Percentiles rank a stretch among this genome's conserved stretches.
Evolutionary conservation across 345 rosid genomes (phyloP).

Genomic region (Euphorbia peplus): DNA sequence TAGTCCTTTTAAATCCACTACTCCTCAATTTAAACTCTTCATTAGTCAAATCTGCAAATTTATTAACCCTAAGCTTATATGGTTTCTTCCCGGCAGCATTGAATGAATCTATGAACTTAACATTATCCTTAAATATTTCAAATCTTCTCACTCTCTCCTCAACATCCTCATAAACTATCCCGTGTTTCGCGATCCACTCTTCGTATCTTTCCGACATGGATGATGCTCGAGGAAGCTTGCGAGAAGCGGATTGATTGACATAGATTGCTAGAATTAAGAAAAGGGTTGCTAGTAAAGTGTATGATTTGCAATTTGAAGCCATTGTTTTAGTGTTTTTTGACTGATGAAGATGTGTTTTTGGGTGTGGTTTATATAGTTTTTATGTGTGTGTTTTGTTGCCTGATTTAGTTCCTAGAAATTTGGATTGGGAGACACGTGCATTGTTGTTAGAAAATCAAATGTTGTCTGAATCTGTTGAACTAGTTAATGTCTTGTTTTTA

Average conservation of each 20-base stretch:
- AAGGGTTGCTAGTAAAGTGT: background rate
- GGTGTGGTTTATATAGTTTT: background rate
- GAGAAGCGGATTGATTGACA: background rate
- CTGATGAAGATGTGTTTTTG: background rate
- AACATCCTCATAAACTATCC: slow-evolving; percentile 12
- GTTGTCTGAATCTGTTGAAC: background rate
- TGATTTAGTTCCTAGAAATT: background rate
- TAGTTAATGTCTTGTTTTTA: background rate
- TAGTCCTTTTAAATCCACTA: slow-evolving; percentile 14
- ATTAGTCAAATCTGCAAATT: slow-evolving; percentile 36
- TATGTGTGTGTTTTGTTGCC: background rate
- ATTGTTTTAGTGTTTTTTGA: background rate
- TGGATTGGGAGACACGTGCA: background rate
- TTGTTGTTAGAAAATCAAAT: background rate
- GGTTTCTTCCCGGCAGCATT: slow-evolving; percentile 20
- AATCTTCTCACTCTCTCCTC: slow-evolving; percentile 33
- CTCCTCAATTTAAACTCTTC: slow-evolving; percentile 24
- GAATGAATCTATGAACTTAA: slow-evolving; percentile 29
- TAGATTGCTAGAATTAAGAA: background rate
- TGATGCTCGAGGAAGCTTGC: background rate
- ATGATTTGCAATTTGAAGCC: background rate
- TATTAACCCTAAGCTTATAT: slow-evolving; percentile 35
- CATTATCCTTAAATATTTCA: slow-evolving; percentile 35
- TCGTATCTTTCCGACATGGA: slow-evolving; percentile 17
- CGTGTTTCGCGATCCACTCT: slow-evolving; percentile 27